Conservation (phyloP, 1,284 basidiomycete species). For the Trametes sp. region DNA sequence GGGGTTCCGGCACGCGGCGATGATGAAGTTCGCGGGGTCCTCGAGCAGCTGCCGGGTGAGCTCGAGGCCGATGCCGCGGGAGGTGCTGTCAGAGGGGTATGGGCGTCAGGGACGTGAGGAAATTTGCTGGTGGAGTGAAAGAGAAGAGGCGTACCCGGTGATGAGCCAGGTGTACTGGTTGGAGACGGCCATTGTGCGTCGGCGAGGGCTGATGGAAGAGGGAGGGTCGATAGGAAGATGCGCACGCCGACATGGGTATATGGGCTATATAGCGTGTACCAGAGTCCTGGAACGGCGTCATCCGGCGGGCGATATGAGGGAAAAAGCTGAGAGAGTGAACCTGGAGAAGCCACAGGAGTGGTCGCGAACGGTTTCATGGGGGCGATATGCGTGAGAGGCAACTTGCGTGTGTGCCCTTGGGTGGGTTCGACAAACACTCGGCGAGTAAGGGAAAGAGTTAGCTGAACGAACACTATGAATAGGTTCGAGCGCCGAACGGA, state of each 20-base stretch:
- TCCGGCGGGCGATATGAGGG: background rate
- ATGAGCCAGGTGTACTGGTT: constrained; percentile 20
- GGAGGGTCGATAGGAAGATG: background rate
- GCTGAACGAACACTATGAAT: too few relatives aligned
- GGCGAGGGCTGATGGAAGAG: background rate
- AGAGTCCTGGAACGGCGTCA: background rate
- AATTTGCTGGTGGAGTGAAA: constrained; percentile 11
- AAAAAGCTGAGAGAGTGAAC: too few relatives aligned
- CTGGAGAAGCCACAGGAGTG: too few relatives aligned
- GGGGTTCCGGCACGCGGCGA: constrained; percentile 46
- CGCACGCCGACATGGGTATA: background rate
- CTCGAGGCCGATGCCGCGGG: constrained; percentile 48
- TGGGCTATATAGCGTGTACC: background rate
- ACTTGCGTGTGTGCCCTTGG: too few relatives aligned
- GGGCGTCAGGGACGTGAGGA: background rate
- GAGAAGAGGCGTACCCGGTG: constrained; percentile 22
- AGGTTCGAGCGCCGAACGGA: too few relatives aligned
- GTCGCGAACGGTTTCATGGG: too few relatives aligned
- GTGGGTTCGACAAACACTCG: too few relatives aligned
- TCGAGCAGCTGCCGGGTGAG: constrained; percentile 43
- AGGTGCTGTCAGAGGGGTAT: constrained; percentile 33
- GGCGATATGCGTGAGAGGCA: too few relatives aligned
- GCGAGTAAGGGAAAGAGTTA: too few relatives aligned
- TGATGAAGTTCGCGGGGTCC: constrained; percentile 41
- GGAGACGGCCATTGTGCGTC: background rate